phyloP scores from a whole-genome alignment of 2,329 filamentous ascomycete genomes.

The Fusarium heterosporum region DNA sequence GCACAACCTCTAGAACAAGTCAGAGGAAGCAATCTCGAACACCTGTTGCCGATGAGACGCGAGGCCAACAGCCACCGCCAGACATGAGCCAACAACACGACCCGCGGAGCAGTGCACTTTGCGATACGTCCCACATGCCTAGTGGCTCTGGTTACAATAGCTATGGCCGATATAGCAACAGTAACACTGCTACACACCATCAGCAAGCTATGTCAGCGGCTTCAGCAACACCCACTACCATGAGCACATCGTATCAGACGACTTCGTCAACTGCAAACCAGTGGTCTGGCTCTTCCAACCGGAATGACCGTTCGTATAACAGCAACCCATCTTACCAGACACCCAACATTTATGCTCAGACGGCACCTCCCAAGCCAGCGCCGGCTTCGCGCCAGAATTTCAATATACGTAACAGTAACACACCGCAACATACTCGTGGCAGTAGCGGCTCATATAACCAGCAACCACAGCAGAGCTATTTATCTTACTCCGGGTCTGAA shows the following conservation, averaged over 20 bases:
- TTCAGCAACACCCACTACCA: slow-evolving; percentile 31
- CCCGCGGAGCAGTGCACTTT: slow-evolving; percentile 14
- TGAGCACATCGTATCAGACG: slow-evolving; percentile 36
- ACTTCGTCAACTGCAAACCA: slow-evolving; percentile 43
- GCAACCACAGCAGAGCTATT: slow-evolving; percentile 32
- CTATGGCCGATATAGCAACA: slow-evolving; percentile 36
- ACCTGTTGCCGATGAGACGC: slow-evolving; percentile 42
- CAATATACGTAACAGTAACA: slow-evolving; percentile 32
- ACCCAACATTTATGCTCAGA: slow-evolving; percentile 33
- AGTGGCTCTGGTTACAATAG: slow-evolving; percentile 35
- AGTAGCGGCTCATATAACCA: slow-evolving; percentile 29
- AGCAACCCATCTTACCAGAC: slow-evolving; percentile 30
- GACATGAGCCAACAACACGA: slow-evolving; percentile 27
- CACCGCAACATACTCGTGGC: slow-evolving; percentile 25
- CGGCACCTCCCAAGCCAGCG: slow-evolving; percentile 13
- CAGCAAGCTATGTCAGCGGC: slow-evolving; percentile 34
- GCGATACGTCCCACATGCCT: slow-evolving; percentile 21
- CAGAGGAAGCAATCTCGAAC: slow-evolving; percentile 51
- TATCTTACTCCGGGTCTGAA: slow-evolving; percentile 29
- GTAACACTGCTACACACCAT: slow-evolving; percentile 11
- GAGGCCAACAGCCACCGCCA: slow-evolving; percentile 31
- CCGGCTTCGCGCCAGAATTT: slow-evolving; percentile 41
- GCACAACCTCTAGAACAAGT: slow-evolving; percentile 51
- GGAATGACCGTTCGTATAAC: slow-evolving; percentile 30
- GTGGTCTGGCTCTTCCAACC: slow-evolving; percentile 37